Evolutionary conservation across 208 protist species (phyloP).

Genomic region (Trypanosomatidae sp.): DNA sequence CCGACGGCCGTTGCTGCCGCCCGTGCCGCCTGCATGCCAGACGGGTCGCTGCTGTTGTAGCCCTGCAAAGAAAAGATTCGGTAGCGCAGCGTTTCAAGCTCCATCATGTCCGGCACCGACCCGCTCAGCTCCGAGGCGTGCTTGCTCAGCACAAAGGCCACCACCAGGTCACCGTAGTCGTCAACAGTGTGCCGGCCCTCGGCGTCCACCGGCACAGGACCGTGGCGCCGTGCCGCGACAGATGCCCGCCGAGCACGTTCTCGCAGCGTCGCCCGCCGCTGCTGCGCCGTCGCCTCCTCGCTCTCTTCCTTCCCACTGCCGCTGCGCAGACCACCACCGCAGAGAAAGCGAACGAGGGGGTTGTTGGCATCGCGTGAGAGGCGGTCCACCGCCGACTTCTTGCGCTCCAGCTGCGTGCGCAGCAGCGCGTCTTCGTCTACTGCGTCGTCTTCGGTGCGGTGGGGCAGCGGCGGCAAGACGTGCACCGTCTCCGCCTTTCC

Average conservation of each 20-base stretch:
- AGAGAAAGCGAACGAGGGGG: conserved; percentile 33
- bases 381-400: conserved; percentile 13
- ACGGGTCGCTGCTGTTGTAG: conserved; percentile 40
- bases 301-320: conserved; percentile 15
- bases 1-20: not conserved
- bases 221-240: conserved; percentile 9
- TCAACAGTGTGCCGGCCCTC: conserved; percentile 24
- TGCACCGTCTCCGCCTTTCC: conserved; percentile 71
- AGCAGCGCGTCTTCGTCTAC: conserved; percentile 12
- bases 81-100: conserved; percentile 80
- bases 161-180: conserved; percentile 79
- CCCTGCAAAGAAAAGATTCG: conserved; percentile 69
- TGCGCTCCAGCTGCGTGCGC: conserved; percentile 12
- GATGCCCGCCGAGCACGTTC: conserved; percentile 21
- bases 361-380: conserved; percentile 6
- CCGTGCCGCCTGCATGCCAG: conserved; percentile 28
- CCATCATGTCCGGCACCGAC: conserved; percentile 65
- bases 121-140: conserved; percentile 48
- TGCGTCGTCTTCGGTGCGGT: conserved; percentile 13
- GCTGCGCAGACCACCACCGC: conserved; percentile 1
- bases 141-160: conserved; percentile 68
- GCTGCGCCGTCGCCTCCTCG: too few relatives aligned
- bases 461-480: conserved; percentile 65
- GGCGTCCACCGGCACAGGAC: conserved; percentile 26
- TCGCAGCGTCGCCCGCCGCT: conserved; percentile 18